Conservation (phyloP, 306 rosid genomes). For the Vigna nakashimae region DNA sequence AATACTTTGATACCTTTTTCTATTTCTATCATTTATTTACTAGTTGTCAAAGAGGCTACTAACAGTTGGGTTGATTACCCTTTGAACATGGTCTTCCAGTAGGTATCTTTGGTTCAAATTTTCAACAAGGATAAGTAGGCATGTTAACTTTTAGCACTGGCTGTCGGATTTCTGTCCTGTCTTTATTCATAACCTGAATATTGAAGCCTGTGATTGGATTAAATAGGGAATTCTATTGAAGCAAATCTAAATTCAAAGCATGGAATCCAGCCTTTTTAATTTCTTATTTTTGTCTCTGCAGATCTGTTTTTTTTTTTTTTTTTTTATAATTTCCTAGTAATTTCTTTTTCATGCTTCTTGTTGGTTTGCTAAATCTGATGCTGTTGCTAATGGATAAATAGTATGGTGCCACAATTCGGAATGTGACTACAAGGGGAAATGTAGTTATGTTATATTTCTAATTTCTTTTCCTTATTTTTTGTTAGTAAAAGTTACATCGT, state of each 20-base stretch:
- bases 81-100: conserved; percentile 17
- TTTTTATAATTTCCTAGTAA: neutral
- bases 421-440: neutral
- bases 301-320: neutral
- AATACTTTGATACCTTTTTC: neutral
- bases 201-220: neutral
- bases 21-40: neutral
- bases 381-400: conserved; percentile 27
- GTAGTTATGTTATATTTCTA: neutral
- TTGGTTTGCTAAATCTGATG: neutral
- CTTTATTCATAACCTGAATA: conserved; percentile 12
- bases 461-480: neutral
- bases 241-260: conserved; percentile 23
- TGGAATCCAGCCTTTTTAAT: neutral
- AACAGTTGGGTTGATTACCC: neutral
- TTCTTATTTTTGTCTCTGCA: neutral
- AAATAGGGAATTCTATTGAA: too few relatives aligned
- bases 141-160: neutral
- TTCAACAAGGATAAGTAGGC: conserved; percentile 3
- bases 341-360: neutral
- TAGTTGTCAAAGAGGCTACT: neutral
- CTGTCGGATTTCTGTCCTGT: neutral
- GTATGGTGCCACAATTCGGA: neutral
- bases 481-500: too few relatives aligned
- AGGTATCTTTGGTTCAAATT: conserved; percentile 1